These are phyloP conservation scores for Kluyveromyces aestuarii DNA, from an alignment of 805 yeast species.

Conservation along the genomic window DNA sequence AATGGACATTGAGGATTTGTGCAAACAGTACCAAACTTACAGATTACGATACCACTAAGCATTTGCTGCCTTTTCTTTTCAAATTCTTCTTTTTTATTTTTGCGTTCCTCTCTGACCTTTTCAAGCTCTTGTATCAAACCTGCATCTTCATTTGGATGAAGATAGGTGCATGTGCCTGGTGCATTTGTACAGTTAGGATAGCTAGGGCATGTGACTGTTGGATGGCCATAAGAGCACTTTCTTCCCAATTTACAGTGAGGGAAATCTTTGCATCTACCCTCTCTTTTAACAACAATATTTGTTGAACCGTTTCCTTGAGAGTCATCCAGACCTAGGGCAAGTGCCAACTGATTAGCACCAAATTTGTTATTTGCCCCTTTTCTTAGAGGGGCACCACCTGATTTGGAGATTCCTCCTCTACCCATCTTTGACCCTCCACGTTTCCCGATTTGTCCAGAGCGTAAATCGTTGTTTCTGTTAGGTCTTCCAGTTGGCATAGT, in stretches of 20 bases:
- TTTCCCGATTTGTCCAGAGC: background rate
- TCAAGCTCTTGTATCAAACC: constrained; percentile 61
- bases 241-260: constrained; percentile 59
- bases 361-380: constrained; percentile 10
- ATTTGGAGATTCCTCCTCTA: constrained; percentile 3
- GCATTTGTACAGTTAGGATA: constrained; percentile 73
- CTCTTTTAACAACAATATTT: constrained; percentile 38
- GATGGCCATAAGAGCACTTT: constrained; percentile 72
- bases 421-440: background rate
- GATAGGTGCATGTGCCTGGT: constrained; percentile 71
- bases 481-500: background rate
- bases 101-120: constrained; percentile 44
- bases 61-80: constrained; percentile 29
- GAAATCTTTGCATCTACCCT: constrained; percentile 59
- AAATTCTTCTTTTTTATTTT: constrained; percentile 34
- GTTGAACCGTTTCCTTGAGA: constrained; percentile 14
- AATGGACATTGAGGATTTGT: constrained; percentile 73
- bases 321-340: constrained; percentile 27
- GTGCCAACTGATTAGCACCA: constrained; percentile 31
- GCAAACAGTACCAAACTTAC: constrained; percentile 72
- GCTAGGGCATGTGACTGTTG: constrained; percentile 63
- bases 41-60: constrained; percentile 46
- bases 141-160: constrained; percentile 83
- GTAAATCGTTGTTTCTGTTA: background rate
- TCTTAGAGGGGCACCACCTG: constrained; percentile 6